These are phyloP conservation scores for Xylogone sp. DNA, from an alignment of 2,329 filamentous ascomycete genomes.

Conservation along the genomic window DNA sequence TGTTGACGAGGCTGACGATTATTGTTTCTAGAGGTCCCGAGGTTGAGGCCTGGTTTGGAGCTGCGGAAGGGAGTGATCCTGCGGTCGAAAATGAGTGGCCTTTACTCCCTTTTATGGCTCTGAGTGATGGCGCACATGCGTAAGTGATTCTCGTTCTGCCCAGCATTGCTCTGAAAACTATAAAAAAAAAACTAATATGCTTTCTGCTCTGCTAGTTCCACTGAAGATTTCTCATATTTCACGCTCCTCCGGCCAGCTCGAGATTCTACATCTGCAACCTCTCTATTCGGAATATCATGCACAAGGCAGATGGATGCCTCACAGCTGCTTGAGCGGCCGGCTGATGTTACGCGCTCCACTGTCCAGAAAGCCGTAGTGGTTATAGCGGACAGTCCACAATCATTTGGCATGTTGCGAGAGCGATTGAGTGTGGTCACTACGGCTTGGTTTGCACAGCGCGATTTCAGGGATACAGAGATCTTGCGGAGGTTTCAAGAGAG, in stretches of 20 bases:
- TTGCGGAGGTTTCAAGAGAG: conserved; percentile 88
- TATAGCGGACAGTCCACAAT: conserved; percentile 84
- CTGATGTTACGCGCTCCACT: conserved; percentile 93
- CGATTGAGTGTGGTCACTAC: conserved; percentile 85
- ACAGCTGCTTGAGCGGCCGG: conserved; percentile 70
- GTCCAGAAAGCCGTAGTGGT: conserved; percentile 98
- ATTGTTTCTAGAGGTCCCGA: conserved; percentile 65
- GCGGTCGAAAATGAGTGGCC: conserved; percentile 84
- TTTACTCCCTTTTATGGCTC: conserved; percentile 90
- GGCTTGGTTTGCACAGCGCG: conserved; percentile 93
- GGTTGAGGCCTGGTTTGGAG: conserved; percentile 88
- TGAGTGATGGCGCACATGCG: conserved; percentile 94
- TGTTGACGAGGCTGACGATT: conserved; percentile 12
- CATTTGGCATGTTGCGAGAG: conserved; percentile 87
- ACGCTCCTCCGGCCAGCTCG: conserved; percentile 70
- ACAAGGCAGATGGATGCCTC: conserved; percentile 85
- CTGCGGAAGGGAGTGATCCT: conserved; percentile 70
- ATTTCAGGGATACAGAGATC: conserved; percentile 91
- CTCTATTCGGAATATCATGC: conserved; percentile 93
- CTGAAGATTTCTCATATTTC: conserved; percentile 98
- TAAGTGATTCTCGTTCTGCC: conserved; percentile 41
- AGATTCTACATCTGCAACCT: conserved; percentile 58
- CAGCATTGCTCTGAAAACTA: conserved; percentile 57
- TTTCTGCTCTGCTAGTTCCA: conserved; percentile 50
- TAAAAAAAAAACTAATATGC: not conserved